Base-by-base conservation (phyloP, 129 eudicot genomes). In the Tanacetum coccineum region DNA sequence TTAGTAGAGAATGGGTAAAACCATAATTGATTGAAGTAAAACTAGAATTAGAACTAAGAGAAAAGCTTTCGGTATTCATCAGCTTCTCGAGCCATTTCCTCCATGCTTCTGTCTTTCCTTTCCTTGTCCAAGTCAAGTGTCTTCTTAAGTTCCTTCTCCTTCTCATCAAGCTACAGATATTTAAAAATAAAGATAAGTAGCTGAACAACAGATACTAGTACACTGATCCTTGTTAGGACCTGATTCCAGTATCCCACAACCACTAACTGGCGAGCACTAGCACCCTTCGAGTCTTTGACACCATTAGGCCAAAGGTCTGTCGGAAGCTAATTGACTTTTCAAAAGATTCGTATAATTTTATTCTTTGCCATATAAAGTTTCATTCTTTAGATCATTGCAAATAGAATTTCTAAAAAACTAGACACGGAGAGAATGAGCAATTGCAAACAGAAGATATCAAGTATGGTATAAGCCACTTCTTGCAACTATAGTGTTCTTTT, bases 41-140 rank as follows among this genome's bases (percentile, higher is more conserved):
- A 6, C 39, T 36, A 0, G 40, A 36, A 5, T 7, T 36, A 36
- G 15, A 25, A 64, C 77, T 74, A 85, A 2, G 62, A 21, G 21
- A 82, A 74, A 48, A 91, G 91, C 75, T 78, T 84, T 69, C 94
- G 66, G 79, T 91, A 87, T 62, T 81, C 82, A 13, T 74, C 87
- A 4, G 98, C 98, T 78, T 92, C 98, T 51, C 77, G 79, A 72
- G 87, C 87, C 98, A 82, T 92, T 80, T 92, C 98, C 68, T 86
- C 96, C 73, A 82, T 67, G 84, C 78, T 84, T 79, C 98, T 80
- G 71, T 92, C 98, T 62, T 80, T 92, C 77, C 98, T 86, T 74
- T 88, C 98, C 78, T 80, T 86, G 63, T 92, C 95, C 76, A 92
- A 80, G 74, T 92, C 96, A 13, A 92, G 93, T 61, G 74, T 87